Evolutionary conservation across 148 eudicot species (phyloP).

Genomic region (Fagopyrum tataricum): DNA sequence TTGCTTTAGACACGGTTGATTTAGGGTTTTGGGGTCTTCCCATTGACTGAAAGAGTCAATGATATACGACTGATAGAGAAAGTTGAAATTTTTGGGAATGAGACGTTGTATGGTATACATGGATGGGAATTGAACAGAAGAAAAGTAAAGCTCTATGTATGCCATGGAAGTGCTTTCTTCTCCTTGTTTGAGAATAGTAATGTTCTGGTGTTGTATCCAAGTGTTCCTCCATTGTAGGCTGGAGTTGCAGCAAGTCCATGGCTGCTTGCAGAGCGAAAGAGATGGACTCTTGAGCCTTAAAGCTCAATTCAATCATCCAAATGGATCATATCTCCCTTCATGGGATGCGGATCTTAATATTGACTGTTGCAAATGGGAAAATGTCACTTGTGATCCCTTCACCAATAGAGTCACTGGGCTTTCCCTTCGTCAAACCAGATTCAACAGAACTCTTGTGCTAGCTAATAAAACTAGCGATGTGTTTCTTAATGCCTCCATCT

Average conservation of each 20-base stretch:
- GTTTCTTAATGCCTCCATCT: not conserved
- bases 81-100: not conserved
- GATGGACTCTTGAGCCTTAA: slow-evolving; percentile 4
- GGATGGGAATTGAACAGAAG: not conserved
- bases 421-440: not conserved
- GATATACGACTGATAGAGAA: too few species aligned
- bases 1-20: too few species aligned
- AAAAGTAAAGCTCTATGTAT: not conserved
- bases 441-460: not conserved
- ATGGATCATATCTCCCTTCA: slow-evolving; percentile 2
- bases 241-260: not conserved
- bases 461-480: not conserved
- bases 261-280: not conserved
- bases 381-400: slow-evolving; percentile 15
- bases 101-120: not conserved
- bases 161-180: not conserved
- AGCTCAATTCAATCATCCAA: not conserved
- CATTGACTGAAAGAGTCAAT: too few species aligned
- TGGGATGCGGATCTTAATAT: not conserved
- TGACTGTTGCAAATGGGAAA: slow-evolving; percentile 20
- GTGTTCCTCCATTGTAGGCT: not conserved
- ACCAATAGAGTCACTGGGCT: slow-evolving; percentile 12
- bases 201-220: not conserved
- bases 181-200: not conserved
- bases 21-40: too few species aligned